phyloP scores from a whole-genome alignment of 73 alveolate genomes.

The Tetrahymena elliotti region DNA sequence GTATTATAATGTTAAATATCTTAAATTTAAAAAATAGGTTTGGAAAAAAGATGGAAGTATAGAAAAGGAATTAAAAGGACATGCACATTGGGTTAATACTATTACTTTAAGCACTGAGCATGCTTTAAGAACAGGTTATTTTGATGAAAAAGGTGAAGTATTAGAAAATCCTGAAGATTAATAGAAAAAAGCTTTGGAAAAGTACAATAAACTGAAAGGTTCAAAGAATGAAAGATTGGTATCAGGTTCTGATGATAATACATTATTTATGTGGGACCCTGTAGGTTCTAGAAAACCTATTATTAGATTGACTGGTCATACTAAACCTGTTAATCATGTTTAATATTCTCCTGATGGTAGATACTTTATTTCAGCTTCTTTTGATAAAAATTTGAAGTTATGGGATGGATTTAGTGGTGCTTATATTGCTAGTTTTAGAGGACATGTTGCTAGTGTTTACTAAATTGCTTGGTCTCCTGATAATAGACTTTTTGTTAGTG shows the following conservation, averaged over 20 bases:
- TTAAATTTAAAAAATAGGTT: conserved; percentile 54
- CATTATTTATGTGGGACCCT: conserved; percentile 95
- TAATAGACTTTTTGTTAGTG: conserved; percentile 89
- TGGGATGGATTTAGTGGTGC: conserved; percentile 99
- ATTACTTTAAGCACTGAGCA: conserved; percentile 49
- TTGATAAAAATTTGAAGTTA: conserved; percentile 89
- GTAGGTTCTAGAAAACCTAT: conserved; percentile 65
- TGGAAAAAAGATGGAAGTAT: conserved; percentile 78
- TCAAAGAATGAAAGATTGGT: conserved; percentile 90
- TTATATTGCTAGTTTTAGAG: conserved; percentile 90
- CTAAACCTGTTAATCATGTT: conserved; percentile 81
- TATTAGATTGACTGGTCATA: conserved; percentile 98
- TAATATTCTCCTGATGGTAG: conserved; percentile 97
- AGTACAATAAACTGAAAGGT: conserved; percentile 64
- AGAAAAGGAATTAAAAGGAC: conserved; percentile 85
- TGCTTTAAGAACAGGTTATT: conserved; percentile 70
- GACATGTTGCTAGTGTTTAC: conserved; percentile 96
- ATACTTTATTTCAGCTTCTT: conserved; percentile 95
- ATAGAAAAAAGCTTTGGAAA: conserved; percentile 59
- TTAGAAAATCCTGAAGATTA: conserved; percentile 47
- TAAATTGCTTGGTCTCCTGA: conserved; percentile 98
- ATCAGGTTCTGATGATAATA: conserved; percentile 97
- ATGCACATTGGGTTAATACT: conserved; percentile 93
- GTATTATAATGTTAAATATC: too few species aligned
- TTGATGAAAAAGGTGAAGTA: conserved; percentile 64